Percentiles rank a stretch among this genome's conserved stretches.
phyloP scores from a whole-genome alignment of 1,139 yeast genomes.

The Lodderomyces margitis region DNA sequence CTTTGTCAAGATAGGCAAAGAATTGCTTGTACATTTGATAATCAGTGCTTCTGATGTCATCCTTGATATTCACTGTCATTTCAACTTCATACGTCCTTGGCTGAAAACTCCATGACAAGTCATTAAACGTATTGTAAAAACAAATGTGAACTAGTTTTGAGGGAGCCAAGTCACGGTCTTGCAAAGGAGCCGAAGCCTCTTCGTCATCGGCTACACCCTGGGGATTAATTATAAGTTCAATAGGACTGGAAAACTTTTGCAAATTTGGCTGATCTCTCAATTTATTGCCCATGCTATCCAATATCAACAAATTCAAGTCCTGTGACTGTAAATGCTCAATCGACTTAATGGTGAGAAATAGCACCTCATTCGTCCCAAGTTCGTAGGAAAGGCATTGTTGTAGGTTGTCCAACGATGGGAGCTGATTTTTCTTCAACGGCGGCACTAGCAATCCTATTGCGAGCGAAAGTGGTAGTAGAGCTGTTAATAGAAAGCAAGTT shows the following conservation, averaged over 20 bases:
- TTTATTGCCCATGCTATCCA: constrained; percentile 38
- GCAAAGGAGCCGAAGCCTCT: neutral
- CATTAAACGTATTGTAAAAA: constrained; percentile 43
- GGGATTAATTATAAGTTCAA: constrained; percentile 2
- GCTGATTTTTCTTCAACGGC: constrained; percentile 7
- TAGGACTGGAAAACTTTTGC: constrained; percentile 8
- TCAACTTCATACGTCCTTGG: constrained; percentile 34
- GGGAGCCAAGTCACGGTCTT: neutral
- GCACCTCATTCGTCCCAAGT: constrained; percentile 38
- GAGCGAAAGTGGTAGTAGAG: constrained; percentile 1
- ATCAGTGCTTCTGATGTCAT: constrained; percentile 35
- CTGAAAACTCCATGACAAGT: constrained; percentile 44
- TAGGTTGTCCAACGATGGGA: constrained; percentile 27
- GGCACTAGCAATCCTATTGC: constrained; percentile 5
- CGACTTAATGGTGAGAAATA: constrained; percentile 30
- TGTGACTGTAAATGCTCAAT: constrained; percentile 37
- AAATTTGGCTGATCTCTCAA: constrained; percentile 34
- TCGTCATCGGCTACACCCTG: neutral
- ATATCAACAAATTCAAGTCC: constrained; percentile 32
- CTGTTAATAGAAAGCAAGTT: neutral
- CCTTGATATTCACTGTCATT: constrained; percentile 31
- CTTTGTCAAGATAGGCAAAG: constrained; percentile 18
- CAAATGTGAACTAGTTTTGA: constrained; percentile 30
- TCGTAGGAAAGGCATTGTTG: constrained; percentile 39
- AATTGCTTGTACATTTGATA: constrained; percentile 37